Conservation (phyloP, 371 early-diverging fungal species). For the Mortierella polycephala region DNA sequence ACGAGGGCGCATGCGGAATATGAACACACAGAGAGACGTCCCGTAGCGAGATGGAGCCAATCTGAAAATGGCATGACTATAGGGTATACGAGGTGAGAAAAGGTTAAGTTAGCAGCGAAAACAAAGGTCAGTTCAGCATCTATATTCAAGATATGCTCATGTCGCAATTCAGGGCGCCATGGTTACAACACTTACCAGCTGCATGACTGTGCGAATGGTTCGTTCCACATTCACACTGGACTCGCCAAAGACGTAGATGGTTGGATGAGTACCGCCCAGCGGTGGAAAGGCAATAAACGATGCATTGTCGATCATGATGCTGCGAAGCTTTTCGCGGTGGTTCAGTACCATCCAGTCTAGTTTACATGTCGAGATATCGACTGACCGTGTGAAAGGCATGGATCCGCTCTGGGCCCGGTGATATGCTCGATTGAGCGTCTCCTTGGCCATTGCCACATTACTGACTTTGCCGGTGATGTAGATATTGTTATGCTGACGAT, state of each 20-base stretch:
- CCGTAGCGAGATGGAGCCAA: conserved; percentile 42
- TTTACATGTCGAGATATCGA: conserved; percentile 64
- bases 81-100: not conserved
- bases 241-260: conserved; percentile 72
- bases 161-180: no score
- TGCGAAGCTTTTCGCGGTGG: conserved; percentile 67
- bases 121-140: not conserved
- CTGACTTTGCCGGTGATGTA: conserved; percentile 53
- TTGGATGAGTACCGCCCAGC: conserved; percentile 65
- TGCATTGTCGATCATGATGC: conserved; percentile 84
- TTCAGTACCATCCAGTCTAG: conserved; percentile 82
- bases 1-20: conserved; percentile 22
- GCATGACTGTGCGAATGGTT: conserved; percentile 75
- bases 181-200: conserved; percentile 62
- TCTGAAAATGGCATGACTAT: conserved; percentile 50
- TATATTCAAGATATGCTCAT: no score
- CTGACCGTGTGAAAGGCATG: conserved; percentile 26
- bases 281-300: conserved; percentile 69
- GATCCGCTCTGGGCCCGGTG: conserved; percentile 26
- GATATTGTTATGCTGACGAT: conserved; percentile 52
- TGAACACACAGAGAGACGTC: conserved; percentile 21
- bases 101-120: not conserved
- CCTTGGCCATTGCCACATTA: conserved; percentile 46
- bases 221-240: conserved; percentile 79
- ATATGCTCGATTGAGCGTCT: conserved; percentile 24